Conservation (phyloP, 495 filamentous ascomycete genomes). For the Annulohypoxylon maeteangense region DNA sequence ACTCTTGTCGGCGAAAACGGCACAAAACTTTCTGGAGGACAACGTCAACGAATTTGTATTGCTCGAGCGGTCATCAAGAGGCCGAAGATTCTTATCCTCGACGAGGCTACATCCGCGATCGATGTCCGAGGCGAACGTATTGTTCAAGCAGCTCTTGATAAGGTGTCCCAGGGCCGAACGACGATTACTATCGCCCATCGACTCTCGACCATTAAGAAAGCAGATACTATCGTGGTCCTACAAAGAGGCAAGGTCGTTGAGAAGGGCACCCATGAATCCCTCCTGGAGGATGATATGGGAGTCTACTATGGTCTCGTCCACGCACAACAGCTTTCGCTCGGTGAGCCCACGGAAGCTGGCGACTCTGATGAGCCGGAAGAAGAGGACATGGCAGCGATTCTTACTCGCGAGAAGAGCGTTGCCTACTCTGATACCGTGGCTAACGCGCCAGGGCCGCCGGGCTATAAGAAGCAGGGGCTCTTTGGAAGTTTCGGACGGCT, state of each 20-base stretch:
- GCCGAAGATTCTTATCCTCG: slow-evolving; percentile 82
- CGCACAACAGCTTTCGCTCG: slow-evolving; percentile 63
- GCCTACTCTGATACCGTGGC: slow-evolving; percentile 48
- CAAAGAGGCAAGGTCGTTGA: slow-evolving; percentile 71
- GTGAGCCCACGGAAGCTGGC: slow-evolving; percentile 36
- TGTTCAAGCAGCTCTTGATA: slow-evolving; percentile 77
- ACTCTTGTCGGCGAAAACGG: slow-evolving; percentile 63
- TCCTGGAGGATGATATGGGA: slow-evolving; percentile 67
- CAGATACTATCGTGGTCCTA: slow-evolving; percentile 75
- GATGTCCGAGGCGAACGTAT: slow-evolving; percentile 75
- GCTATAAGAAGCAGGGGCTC: slow-evolving; percentile 52
- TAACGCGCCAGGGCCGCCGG: slow-evolving; percentile 26
- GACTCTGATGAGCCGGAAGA: slow-evolving; percentile 50
- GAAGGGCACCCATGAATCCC: slow-evolving; percentile 73
- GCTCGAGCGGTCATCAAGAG: slow-evolving; percentile 76
- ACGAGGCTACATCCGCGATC: slow-evolving; percentile 87
- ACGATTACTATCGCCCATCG: slow-evolving; percentile 83
- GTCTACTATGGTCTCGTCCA: slow-evolving; percentile 67
- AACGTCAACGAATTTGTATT: slow-evolving; percentile 76
- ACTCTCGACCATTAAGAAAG: slow-evolving; percentile 75
- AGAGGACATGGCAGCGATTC: slow-evolving; percentile 53
- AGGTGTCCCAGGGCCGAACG: slow-evolving; percentile 74
- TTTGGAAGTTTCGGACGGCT: slow-evolving; percentile 61
- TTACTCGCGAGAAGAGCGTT: slow-evolving; percentile 60
- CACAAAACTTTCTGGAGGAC: slow-evolving; percentile 64